These are phyloP conservation scores for Claviceps pazoutovae DNA, from an alignment of 2,329 filamentous ascomycete genomes.

Conservation along the genomic window DNA sequence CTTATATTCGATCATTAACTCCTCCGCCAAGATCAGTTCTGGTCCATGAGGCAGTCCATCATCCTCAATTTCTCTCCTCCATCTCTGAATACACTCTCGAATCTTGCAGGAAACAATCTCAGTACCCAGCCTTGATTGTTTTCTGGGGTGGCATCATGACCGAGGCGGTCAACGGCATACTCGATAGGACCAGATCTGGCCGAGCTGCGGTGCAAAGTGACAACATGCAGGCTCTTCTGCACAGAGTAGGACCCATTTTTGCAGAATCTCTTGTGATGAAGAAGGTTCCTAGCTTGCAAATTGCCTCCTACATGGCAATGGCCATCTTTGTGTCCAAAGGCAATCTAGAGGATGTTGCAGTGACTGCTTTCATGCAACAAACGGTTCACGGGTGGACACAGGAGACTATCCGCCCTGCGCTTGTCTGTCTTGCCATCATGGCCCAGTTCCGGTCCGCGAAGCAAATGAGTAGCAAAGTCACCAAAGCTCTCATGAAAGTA, in stretches of 20 bases:
- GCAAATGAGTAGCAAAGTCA: slow-evolving; percentile 54
- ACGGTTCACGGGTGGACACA: slow-evolving; percentile 63
- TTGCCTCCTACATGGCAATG: slow-evolving; percentile 84
- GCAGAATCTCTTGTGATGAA: slow-evolving; percentile 65
- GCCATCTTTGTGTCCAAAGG: slow-evolving; percentile 76
- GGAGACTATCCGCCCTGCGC: slow-evolving; percentile 57
- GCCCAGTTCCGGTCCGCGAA: slow-evolving; percentile 64
- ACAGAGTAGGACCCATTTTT: slow-evolving; percentile 51
- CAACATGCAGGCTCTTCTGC: slow-evolving; percentile 66
- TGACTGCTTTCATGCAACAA: slow-evolving; percentile 85
- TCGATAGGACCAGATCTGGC: slow-evolving; percentile 66
- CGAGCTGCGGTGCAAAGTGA: slow-evolving; percentile 62
- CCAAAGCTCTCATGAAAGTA: slow-evolving; percentile 53
- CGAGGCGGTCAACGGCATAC: slow-evolving; percentile 69
- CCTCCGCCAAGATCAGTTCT: slow-evolving; percentile 68
- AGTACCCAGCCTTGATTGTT: slow-evolving; percentile 64
- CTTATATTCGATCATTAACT: slow-evolving; percentile 67
- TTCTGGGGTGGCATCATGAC: slow-evolving; percentile 88
- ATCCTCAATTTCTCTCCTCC: slow-evolving; percentile 57
- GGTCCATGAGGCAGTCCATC: slow-evolving; percentile 70
- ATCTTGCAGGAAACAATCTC: slow-evolving; percentile 55
- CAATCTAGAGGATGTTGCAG: slow-evolving; percentile 59
- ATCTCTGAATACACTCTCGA: slow-evolving; percentile 70
- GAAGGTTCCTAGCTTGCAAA: slow-evolving; percentile 62
- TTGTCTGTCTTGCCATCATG: slow-evolving; percentile 69